These are phyloP conservation scores for Starmerella davenportii DNA, from an alignment of 805 yeast species.

Conservation along the genomic window DNA sequence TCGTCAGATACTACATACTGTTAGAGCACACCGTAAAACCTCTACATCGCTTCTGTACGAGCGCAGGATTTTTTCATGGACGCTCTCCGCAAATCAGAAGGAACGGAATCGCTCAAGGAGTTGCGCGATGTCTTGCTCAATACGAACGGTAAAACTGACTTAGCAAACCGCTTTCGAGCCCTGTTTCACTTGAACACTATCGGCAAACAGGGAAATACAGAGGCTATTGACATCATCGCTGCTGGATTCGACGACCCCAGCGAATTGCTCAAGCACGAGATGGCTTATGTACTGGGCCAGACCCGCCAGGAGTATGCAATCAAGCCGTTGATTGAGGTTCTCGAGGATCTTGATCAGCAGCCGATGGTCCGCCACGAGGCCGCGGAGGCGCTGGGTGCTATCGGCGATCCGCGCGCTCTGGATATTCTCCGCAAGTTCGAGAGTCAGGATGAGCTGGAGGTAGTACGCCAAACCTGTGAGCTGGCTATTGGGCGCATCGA, in stretches of 20 bases:
- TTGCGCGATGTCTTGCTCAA: slow-evolving; percentile 20
- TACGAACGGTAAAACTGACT: slow-evolving; percentile 40
- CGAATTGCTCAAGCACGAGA: slow-evolving; percentile 90
- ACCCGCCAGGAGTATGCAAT: slow-evolving; percentile 70
- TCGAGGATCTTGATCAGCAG: slow-evolving; percentile 44
- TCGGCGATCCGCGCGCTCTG: slow-evolving; percentile 64
- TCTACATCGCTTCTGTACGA: no score
- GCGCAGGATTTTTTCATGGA: no score
- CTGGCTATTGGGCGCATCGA: slow-evolving; percentile 85
- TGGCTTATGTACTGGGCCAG: slow-evolving; percentile 93
- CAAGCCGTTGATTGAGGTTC: slow-evolving; percentile 52
- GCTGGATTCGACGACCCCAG: slow-evolving; percentile 65
- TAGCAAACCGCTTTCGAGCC: slow-evolving; percentile 85
- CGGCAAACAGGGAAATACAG: slow-evolving; percentile 51
- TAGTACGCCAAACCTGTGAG: slow-evolving; percentile 93
- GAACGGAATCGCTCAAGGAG: slow-evolving; percentile 13
- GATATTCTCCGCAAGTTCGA: slow-evolving; percentile 45
- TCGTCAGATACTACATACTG: no score
- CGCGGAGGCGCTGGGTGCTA: slow-evolving; percentile 95
- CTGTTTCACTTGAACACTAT: slow-evolving; percentile 73
- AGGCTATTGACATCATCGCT: slow-evolving; percentile 68
- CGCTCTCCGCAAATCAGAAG: slow-evolving; percentile 17
- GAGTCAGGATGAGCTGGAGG: slow-evolving; percentile 60
- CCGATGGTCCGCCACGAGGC: slow-evolving; percentile 98
- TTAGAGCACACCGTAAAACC: no score